Percentiles rank a stretch among this genome's conserved stretches.
Evolutionary conservation across 176 grass and related monocot genomes (phyloP).

Genomic region (Phoenix dactylifera): DNA sequence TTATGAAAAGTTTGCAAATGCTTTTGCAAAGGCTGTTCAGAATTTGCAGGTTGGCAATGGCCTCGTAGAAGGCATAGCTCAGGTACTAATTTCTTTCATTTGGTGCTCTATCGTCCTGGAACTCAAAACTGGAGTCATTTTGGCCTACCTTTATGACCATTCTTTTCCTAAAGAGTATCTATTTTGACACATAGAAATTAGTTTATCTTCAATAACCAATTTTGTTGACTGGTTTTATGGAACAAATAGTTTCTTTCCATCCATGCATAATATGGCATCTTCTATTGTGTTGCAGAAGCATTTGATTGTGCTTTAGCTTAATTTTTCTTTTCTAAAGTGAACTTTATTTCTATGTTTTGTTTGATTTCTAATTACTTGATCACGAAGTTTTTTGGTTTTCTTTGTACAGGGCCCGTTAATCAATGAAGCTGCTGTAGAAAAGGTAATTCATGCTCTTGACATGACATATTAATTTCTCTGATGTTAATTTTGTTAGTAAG

Average conservation of each 20-base stretch:
- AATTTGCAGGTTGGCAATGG: slow-evolving; percentile 88
- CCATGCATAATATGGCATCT: too few species aligned
- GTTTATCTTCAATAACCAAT: too few species aligned
- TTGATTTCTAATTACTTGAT: slow-evolving; percentile 13
- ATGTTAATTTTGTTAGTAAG: too few species aligned
- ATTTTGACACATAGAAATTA: too few species aligned
- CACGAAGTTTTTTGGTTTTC: slow-evolving; percentile 14
- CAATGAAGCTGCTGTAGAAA: slow-evolving; percentile 78
- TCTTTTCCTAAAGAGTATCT: too few species aligned
- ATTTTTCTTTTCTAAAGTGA: slow-evolving; percentile 2
- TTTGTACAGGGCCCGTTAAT: slow-evolving; percentile 84
- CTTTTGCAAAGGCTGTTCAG: slow-evolving; percentile 87
- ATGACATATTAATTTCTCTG: too few species aligned
- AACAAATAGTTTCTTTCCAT: too few species aligned
- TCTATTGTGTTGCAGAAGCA: too few species aligned
- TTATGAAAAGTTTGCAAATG: slow-evolving; percentile 87
- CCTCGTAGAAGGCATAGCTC: slow-evolving; percentile 55
- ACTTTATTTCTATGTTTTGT: background rate
- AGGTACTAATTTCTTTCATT: slow-evolving; percentile 42
- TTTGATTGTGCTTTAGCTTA: background rate
- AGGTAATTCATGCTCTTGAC: slow-evolving; percentile 30
- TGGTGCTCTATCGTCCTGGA: too few species aligned
- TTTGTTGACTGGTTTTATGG: too few species aligned
- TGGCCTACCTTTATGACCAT: too few species aligned
- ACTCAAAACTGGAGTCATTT: too few species aligned